Conservation (phyloP, 352 stramenopile species). For the Pythium vanterpoolii region DNA sequence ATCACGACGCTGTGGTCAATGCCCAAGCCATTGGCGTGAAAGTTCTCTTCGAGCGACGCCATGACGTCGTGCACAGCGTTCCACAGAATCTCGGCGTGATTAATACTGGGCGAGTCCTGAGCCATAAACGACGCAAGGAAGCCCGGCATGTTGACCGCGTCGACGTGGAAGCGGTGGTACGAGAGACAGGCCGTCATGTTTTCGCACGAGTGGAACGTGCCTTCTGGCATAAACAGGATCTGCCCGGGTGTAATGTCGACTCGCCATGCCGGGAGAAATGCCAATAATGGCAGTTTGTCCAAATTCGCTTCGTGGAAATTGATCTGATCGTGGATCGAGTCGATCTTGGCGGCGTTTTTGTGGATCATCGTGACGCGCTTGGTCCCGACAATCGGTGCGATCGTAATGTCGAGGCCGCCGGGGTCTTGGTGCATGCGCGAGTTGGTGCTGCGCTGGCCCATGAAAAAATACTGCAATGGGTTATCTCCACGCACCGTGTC, state of each 20-base stretch:
- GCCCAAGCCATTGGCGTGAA: slow-evolving; percentile 45
- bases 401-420: slow-evolving; percentile 91
- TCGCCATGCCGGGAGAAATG: slow-evolving; percentile 85
- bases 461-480: slow-evolving; percentile 94
- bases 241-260: slow-evolving; percentile 89
- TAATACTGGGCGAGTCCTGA: slow-evolving; percentile 87
- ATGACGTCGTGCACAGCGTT: slow-evolving; percentile 90
- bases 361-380: slow-evolving; percentile 79
- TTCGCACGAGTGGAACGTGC: slow-evolving; percentile 90
- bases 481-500: slow-evolving; percentile 86
- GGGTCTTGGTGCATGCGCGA: slow-evolving; percentile 90
- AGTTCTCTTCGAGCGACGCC: slow-evolving; percentile 76
- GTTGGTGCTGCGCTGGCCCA: slow-evolving; percentile 87
- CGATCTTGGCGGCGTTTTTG: slow-evolving; percentile 69
- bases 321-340: slow-evolving; percentile 80
- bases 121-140: slow-evolving; percentile 90
- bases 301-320: slow-evolving; percentile 84
- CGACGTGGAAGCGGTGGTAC: slow-evolving; percentile 94
- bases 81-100: slow-evolving; percentile 92
- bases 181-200: slow-evolving; percentile 93
- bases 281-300: slow-evolving; percentile 83
- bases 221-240: slow-evolving; percentile 92
- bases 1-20: slow-evolving; percentile 38
- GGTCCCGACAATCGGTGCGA: slow-evolving; percentile 89
- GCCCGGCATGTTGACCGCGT: slow-evolving; percentile 87